phyloP scores from a whole-genome alignment of 2,329 filamentous ascomycete genomes.

The Orbilia blumenaviensis region DNA sequence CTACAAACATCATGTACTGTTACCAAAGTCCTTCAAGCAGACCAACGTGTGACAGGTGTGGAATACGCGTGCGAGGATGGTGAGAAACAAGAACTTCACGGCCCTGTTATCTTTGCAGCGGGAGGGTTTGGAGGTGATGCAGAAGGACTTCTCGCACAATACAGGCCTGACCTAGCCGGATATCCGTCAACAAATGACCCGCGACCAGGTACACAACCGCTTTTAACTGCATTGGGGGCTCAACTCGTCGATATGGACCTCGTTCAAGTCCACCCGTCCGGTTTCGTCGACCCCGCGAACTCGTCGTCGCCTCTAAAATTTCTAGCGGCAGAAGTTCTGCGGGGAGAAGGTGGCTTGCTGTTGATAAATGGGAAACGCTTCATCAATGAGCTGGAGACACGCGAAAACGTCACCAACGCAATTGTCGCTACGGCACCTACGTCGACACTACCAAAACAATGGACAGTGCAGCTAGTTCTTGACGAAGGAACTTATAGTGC shows the following conservation, averaged over 20 bases:
- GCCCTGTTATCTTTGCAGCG: conserved; percentile 69
- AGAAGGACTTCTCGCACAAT: conserved; percentile 66
- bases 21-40: conserved; percentile 63
- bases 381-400: conserved; percentile 71
- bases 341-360: conserved; percentile 71
- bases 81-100: conserved; percentile 61
- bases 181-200: conserved; percentile 73
- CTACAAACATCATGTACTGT: conserved; percentile 68
- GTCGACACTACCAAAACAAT: conserved; percentile 64
- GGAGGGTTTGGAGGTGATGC: conserved; percentile 73
- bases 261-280: conserved; percentile 73
- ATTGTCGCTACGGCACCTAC: conserved; percentile 62
- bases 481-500: conserved; percentile 69
- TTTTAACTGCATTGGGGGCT: conserved; percentile 62
- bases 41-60: conserved; percentile 65
- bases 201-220: conserved; percentile 66
- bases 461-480: conserved; percentile 69
- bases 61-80: conserved; percentile 63
- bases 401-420: conserved; percentile 67
- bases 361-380: conserved; percentile 65
- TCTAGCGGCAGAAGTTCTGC: conserved; percentile 71
- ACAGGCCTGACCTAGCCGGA: conserved; percentile 69
- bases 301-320: conserved; percentile 67
- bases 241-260: conserved; percentile 63
- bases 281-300: conserved; percentile 69